Conservation (phyloP, 805 yeast genomes). For the Trichomonascus vanleenenianus region DNA sequence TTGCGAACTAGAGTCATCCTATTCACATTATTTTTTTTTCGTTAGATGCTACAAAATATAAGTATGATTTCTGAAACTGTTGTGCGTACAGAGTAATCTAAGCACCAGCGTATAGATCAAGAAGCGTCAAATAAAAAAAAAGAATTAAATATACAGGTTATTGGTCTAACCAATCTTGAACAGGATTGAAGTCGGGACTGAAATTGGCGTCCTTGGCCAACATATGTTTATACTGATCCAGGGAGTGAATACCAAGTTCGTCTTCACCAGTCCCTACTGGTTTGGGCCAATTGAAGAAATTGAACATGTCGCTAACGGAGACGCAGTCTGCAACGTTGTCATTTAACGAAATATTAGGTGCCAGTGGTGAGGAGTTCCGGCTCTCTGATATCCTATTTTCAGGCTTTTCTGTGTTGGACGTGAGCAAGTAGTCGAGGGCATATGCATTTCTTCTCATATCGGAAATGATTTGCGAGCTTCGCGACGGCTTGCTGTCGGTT, state of each 20-base stretch:
- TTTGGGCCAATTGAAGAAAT: slow-evolving; percentile 23
- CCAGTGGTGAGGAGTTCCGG: background rate
- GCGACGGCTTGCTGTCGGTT: background rate
- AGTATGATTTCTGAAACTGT: background rate
- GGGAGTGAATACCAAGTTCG: slow-evolving; percentile 9
- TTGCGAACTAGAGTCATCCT: background rate
- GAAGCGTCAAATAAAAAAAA: too few relatives aligned
- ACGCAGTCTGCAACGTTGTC: slow-evolving; percentile 3
- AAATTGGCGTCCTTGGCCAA: slow-evolving; percentile 5
- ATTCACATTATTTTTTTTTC: background rate
- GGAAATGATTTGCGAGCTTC: slow-evolving; percentile 17
- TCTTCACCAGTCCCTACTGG: slow-evolving; percentile 2
- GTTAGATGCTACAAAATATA: background rate
- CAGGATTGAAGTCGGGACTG: slow-evolving; percentile 1
- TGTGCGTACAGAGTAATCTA: too few relatives aligned
- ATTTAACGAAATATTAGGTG: slow-evolving; percentile 1
- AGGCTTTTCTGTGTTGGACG: slow-evolving; percentile 4
- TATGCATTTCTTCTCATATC: slow-evolving; percentile 24
- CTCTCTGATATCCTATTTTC: background rate
- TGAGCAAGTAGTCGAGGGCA: slow-evolving; percentile 21
- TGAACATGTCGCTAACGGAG: slow-evolving; percentile 15
- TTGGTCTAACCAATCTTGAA: too few relatives aligned
- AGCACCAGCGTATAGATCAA: too few relatives aligned
- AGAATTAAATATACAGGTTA: too few relatives aligned
- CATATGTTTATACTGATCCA: slow-evolving; percentile 14